Percentiles rank a stretch among this genome's conserved stretches.
Conservation (phyloP, 257 asterid species). For the Jacaranda mimosifolia region DNA sequence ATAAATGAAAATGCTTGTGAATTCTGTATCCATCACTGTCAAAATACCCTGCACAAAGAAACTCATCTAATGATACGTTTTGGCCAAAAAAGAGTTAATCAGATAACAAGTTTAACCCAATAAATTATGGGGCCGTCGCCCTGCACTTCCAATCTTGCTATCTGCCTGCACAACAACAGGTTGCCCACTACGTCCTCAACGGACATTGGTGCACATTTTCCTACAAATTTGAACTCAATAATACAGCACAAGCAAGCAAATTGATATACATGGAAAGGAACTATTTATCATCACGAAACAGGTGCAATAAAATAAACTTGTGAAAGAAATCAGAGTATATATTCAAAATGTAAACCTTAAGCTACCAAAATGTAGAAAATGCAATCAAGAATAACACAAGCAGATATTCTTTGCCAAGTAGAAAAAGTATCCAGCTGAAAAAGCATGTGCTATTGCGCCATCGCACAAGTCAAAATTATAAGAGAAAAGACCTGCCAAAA, state of each 20-base stretch:
- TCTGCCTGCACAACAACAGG: background rate
- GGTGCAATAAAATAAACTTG: background rate
- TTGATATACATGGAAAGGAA: background rate
- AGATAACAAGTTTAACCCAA: background rate
- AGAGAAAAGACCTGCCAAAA: too few relatives aligned
- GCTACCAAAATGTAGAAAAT: background rate
- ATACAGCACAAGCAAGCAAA: too few relatives aligned
- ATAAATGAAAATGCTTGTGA: too few relatives aligned
- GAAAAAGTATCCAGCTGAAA: too few relatives aligned
- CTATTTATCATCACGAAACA: background rate
- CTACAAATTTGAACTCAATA: background rate
- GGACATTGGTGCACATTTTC: background rate
- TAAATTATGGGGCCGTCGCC: background rate
- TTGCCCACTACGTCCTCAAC: background rate
- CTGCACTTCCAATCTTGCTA: background rate
- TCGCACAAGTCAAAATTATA: too few relatives aligned
- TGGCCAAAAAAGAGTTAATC: too few relatives aligned
- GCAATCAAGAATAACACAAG: too few relatives aligned
- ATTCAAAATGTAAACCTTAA: background rate
- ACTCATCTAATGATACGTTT: too few relatives aligned
- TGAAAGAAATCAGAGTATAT: background rate
- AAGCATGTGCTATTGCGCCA: too few relatives aligned
- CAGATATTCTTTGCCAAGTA: too few relatives aligned
- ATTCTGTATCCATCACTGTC: too few relatives aligned
- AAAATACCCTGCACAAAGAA: too few relatives aligned